Base-by-base conservation (phyloP, 2,329 filamentous ascomycete species). In the Sclerotinia sclerotiorum region DNA sequence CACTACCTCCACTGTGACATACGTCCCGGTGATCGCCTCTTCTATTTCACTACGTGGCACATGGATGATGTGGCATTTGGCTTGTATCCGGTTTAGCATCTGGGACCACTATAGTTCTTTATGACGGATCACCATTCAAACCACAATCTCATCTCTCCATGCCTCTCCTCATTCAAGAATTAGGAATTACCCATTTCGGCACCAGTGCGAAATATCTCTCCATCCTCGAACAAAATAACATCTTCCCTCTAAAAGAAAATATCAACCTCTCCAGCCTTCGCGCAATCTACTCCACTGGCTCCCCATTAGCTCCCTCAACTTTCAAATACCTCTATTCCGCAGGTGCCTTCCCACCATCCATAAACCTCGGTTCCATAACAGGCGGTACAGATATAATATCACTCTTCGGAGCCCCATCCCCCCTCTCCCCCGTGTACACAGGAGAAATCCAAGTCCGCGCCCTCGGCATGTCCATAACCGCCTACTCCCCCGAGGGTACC, bases 1-100 rank as follows among this genome's bases (percentile, higher is more conserved):
- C 94, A 97, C 77, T 85, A 90, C 58, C 83, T 98, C 3, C 94
- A 98, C 77, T 92, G 91, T 78, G 93, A 93, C 29, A 88, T 99
- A 71, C 84, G 85, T 11, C 85, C 89, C 0, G 82, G 83, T 2
- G 92, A 93, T 54, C 86, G 90, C 27, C 84, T 97, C 76, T 91
- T 97, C 79, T 97, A 97, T 81, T 97, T 94, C 81, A 97, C 93
- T 1, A 97, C 94, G 4, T 93, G 90, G 90, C 15, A 96, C 93
- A 0, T 97, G 94, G 95, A 98, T 99, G 94, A 98, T 98, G 94
- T 97, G 94, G 93, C 94, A 98, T 78, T 78, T 98, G 94, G 94
- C 89, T 94, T 52, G 86, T 97, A 27, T 94, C 92, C 0, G 92
- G 90, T 7, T 87, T 98, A 5, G 91, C 94, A 13, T 89, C 88